These are phyloP conservation scores for Lentinula aciculospora DNA, from an alignment of 768 basidiomycete genomes.

Conservation along the genomic window DNA sequence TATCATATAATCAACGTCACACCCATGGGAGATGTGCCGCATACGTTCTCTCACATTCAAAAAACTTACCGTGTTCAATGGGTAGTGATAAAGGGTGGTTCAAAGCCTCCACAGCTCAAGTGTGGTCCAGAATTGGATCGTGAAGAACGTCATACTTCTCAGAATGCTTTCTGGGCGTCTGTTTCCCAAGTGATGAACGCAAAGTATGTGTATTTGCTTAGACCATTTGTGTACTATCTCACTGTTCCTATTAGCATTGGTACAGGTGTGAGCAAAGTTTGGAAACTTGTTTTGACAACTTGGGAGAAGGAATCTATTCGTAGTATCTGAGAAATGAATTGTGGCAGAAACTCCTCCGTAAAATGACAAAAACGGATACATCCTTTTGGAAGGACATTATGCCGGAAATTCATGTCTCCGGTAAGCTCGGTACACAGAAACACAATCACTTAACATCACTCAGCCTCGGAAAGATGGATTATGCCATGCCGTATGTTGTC, in stretches of 20 bases:
- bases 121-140: conserved; percentile 1
- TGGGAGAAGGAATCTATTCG: conserved; percentile 30
- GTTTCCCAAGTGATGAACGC: conserved; percentile 48
- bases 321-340: background rate
- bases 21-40: conserved; percentile 61
- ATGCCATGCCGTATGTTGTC: background rate
- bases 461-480: background rate
- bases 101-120: conserved; percentile 29
- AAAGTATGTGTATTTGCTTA: conserved; percentile 45
- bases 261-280: conserved; percentile 71
- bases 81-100: conserved; percentile 60
- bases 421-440: background rate
- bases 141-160: conserved; percentile 5
- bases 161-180: conserved; percentile 42
- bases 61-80: conserved; percentile 80
- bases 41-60: conserved; percentile 86
- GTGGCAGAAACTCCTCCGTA: too few species aligned
- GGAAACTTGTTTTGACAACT: conserved; percentile 48
- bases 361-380: too few species aligned
- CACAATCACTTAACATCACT: background rate
- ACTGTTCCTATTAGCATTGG: conserved; percentile 45
- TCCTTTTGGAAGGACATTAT: background rate
- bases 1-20: conserved; percentile 38
- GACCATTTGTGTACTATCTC: conserved; percentile 9
- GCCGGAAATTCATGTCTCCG: background rate